Evolutionary conservation across 2,329 filamentous ascomycete genomes (phyloP), one percentile per base, ranked within the genome.

Genomic region (Arthrobotrys sphaeroides): DNA sequence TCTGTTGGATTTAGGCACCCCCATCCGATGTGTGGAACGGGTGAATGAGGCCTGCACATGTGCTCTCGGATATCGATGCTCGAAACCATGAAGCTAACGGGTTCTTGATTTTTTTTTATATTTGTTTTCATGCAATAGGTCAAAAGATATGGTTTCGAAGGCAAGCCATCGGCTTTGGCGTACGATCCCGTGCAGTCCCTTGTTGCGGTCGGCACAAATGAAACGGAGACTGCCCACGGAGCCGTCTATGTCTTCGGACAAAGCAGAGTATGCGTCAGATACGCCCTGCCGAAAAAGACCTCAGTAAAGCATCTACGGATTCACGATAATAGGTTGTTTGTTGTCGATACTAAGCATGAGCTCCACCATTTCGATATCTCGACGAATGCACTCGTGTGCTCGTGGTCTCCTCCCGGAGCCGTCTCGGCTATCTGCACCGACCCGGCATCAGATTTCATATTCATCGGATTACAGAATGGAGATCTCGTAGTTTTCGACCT

Each of bases 181-280:
- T 98, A 96, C 84, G 94, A 98, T 78, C 94, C 95, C 0, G 87
- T 97, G 10, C 95, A 99, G 82, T 97, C 94, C 26, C 89, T 99
- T 69, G 87, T 99, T 60, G 95, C 95, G 43, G 88, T 98, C 77
- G 95, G 93, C 73, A 99, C 95, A 43, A 93, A 91, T 78, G 90
- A 91, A 80, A 96, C 92, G 81, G 93, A 93, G 73, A 88, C 89
- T 33, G 26, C 53, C 2, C 53, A 45, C 20, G 94, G 94, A 22
- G 90, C 94, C 81, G 91, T 99, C 81, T 96, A 96, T 83, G 85
- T 99, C 79, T 90, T 95, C 82, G 95, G 95, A 45, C 91, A 92
- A 82, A 88, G 87, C 69, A 89, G 95, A 74, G 91, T 98, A 61
- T 88, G 90, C 78, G 91, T 91, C 79, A 88, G 89, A 73, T 87